Percentiles rank a stretch among this genome's conserved stretches.
These are phyloP conservation scores for Phalaenopsis hybrid DNA, from an alignment of 116 monocot species.

Conservation along the genomic window DNA sequence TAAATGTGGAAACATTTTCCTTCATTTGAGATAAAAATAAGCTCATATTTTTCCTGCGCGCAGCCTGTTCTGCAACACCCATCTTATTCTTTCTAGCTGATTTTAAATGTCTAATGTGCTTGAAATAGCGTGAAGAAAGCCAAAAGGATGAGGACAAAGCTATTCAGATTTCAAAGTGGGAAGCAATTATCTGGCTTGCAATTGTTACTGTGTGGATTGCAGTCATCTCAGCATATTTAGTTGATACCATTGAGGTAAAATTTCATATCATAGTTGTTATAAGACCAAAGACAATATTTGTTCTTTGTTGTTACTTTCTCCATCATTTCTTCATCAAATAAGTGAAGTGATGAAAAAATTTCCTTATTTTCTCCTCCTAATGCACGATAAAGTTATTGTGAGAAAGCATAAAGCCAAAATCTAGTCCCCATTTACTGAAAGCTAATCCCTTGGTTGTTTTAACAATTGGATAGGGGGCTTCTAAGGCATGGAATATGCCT, in stretches of 20 bases:
- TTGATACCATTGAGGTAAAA: slow-evolving; percentile 52
- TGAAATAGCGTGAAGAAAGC: slow-evolving; percentile 12
- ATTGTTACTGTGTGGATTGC: slow-evolving; percentile 44
- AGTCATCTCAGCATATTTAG: slow-evolving; percentile 49
- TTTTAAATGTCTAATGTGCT: background rate
- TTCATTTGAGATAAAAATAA: no score
- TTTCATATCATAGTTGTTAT: no score
- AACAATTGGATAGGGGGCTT: slow-evolving; percentile 56
- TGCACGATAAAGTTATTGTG: background rate
- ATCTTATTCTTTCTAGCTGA: no score
- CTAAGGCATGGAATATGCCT: slow-evolving; percentile 56
- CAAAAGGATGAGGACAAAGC: slow-evolving; percentile 24
- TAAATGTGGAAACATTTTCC: no score
- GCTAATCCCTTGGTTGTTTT: background rate
- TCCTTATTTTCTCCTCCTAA: background rate
- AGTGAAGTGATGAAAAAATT: background rate
- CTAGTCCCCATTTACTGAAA: background rate
- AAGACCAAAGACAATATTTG: no score
- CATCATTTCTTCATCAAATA: no score
- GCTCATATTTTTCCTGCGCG: no score
- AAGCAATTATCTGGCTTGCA: slow-evolving; percentile 56
- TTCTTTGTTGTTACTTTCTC: no score
- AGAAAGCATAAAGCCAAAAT: background rate
- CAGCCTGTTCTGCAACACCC: no score
- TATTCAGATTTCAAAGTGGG: slow-evolving; percentile 54